Conservation (phyloP, 495 filamentous ascomycete genomes). For the Neurospora pannonica region DNA sequence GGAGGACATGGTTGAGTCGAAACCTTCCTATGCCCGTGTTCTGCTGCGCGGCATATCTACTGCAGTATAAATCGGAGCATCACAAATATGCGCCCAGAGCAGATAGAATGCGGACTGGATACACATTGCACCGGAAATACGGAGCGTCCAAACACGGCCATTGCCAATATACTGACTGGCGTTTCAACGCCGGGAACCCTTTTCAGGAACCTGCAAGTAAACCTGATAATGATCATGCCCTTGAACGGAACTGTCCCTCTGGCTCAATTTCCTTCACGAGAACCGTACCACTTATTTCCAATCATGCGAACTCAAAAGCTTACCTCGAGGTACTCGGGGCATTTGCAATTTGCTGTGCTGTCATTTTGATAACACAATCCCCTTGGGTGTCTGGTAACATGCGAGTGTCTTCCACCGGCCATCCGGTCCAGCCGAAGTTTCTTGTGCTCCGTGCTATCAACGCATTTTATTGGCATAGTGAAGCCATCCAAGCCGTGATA, state of each 20-base stretch:
- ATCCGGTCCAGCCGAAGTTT: not conserved
- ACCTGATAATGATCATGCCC: not conserved
- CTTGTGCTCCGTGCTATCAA: not conserved
- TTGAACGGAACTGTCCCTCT: not conserved
- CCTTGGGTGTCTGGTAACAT: not conserved
- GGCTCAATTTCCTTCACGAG: not conserved
- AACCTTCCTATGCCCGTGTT: not conserved
- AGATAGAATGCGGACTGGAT: not conserved
- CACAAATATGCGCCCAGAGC: not conserved
- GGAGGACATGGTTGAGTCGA: not conserved
- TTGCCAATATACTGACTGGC: not conserved
- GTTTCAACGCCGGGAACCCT: not conserved
- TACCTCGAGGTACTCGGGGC: not conserved
- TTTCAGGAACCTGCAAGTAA: not conserved
- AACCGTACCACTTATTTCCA: not conserved
- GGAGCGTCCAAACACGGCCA: not conserved
- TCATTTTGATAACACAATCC: not conserved
- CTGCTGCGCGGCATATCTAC: not conserved
- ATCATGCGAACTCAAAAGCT: not conserved
- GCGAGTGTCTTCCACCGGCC: not conserved
- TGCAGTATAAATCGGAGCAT: not conserved
- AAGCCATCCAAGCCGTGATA: not conserved
- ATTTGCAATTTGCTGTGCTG: not conserved
- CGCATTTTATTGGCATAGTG: not conserved
- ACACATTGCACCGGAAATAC: not conserved